phyloP scores from a whole-genome alignment of 164 flowering plant species.

The Vitis rotundifolia region DNA sequence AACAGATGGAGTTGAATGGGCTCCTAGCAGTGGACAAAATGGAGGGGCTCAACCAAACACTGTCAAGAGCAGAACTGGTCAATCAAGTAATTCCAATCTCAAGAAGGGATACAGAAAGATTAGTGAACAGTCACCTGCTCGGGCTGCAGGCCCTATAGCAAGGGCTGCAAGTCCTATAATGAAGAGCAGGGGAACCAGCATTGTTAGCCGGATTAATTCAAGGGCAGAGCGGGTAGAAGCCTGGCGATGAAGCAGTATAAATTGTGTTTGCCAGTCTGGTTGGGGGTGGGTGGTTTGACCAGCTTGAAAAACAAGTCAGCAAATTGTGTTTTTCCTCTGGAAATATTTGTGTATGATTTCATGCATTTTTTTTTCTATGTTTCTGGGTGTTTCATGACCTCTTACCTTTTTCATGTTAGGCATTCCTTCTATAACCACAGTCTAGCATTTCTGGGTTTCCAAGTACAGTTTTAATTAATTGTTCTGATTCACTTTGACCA shows the following conservation, averaged over 20 bases:
- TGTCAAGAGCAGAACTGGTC: slow-evolving; percentile 12
- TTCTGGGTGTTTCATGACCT: not conserved
- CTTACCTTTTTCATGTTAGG: too few relatives aligned
- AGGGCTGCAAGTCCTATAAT: not conserved
- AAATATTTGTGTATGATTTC: slow-evolving; percentile 10
- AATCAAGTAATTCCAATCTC: slow-evolving; percentile 13
- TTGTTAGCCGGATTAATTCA: slow-evolving; percentile 28
- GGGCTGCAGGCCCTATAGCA: not conserved
- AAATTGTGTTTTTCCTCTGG: slow-evolving; percentile 3
- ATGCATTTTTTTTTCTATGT: not conserved
- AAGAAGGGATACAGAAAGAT: slow-evolving; percentile 21
- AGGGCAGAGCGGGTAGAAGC: slow-evolving; percentile 21
- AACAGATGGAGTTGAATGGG: slow-evolving; percentile 1
- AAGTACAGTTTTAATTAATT: too few relatives aligned
- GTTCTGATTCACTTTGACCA: too few relatives aligned
- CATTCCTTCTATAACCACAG: too few relatives aligned
- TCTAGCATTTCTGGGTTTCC: too few relatives aligned
- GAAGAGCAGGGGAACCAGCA: slow-evolving; percentile 25
- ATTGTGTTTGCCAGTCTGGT: not conserved
- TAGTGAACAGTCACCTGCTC: slow-evolving; percentile 8
- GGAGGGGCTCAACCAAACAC: not conserved
- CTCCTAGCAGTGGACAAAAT: not conserved
- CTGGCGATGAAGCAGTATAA: slow-evolving; percentile 15
- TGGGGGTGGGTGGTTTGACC: not conserved
- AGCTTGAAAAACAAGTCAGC: not conserved